phyloP scores from a whole-genome alignment of 2,329 filamentous ascomycete species.

The Sporothrix pseudoabietina region DNA sequence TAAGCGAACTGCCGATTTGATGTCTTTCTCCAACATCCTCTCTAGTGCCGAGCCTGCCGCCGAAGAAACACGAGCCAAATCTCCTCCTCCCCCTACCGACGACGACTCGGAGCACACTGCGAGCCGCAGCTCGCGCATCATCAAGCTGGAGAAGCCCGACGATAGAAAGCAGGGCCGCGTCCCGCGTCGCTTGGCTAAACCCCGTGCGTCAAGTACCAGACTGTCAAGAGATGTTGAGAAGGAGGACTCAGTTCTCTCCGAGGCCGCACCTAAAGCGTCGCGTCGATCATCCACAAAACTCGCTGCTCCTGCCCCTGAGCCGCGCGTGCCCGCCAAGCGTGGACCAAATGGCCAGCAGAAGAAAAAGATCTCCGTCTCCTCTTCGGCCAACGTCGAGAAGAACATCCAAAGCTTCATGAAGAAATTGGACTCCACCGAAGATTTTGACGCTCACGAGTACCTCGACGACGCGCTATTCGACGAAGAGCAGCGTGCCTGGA shows the following conservation, averaged over 20 bases:
- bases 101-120: conserved; percentile 30
- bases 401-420: conserved; percentile 69
- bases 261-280: conserved; percentile 46
- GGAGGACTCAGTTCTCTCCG: conserved; percentile 43
- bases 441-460: conserved; percentile 37
- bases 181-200: conserved; percentile 31
- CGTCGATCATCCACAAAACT: conserved; percentile 55
- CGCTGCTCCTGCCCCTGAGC: conserved; percentile 45
- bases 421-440: conserved; percentile 42
- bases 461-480: conserved; percentile 50
- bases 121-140: conserved; percentile 25
- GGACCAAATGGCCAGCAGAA: conserved; percentile 62
- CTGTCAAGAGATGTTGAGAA: conserved; percentile 54
- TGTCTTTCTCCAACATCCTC: conserved; percentile 95
- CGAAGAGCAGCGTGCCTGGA: conserved; percentile 51
- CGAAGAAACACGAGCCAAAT: conserved; percentile 54
- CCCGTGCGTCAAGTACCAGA: conserved; percentile 37
- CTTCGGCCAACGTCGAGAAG: conserved; percentile 53
- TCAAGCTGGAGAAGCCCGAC: conserved; percentile 38
- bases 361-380: conserved; percentile 46
- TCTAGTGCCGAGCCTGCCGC: conserved; percentile 72
- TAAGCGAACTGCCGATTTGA: conserved; percentile 76
- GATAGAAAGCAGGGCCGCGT: conserved; percentile 31
- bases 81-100: conserved; percentile 41
- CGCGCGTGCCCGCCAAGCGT: conserved; percentile 57